Percentiles rank a stretch among this genome's conserved stretches.
Evolutionary conservation across 1,139 yeast species (phyloP).

Genomic region (Debaryomyces fabryi): DNA sequence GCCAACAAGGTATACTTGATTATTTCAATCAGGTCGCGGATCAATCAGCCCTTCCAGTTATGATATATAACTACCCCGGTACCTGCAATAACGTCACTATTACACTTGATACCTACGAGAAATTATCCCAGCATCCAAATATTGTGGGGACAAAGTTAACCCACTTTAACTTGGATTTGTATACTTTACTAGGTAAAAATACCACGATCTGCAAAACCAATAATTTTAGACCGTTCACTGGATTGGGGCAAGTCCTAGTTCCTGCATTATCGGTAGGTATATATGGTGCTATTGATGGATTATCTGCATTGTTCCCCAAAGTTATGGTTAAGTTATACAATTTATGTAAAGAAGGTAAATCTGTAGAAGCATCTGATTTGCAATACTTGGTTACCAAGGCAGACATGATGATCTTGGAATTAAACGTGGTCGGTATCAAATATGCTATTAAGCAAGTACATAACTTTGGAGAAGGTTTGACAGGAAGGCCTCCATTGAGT

Average conservation of each 20-base stretch:
- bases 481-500: conserved; percentile 23
- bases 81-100: conserved; percentile 40
- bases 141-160: conserved; percentile 45
- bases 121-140: conserved; percentile 36
- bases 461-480: conserved; percentile 21
- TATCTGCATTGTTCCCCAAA: conserved; percentile 46
- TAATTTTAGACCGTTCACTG: conserved; percentile 45
- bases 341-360: conserved; percentile 29
- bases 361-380: conserved; percentile 40
- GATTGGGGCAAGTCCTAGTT: conserved; percentile 48
- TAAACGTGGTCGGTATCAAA: conserved; percentile 49
- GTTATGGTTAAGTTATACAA: conserved; percentile 38
- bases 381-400: conserved; percentile 43
- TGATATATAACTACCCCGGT: conserved; percentile 38
- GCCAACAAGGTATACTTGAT: conserved; percentile 35
- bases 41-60: conserved; percentile 29
- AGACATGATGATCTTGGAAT: conserved; percentile 43
- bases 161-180: conserved; percentile 41
- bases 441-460: conserved; percentile 34
- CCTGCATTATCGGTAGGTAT: conserved; percentile 47
- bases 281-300: conserved; percentile 50
- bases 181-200: conserved; percentile 34
- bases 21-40: conserved; percentile 34
- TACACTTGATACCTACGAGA: conserved; percentile 36
- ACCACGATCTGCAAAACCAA: conserved; percentile 29